Evolutionary conservation across 148 eudicot species (phyloP), one percentile per base, ranked within the genome.

Genomic region (Chenopodium berlandieri): DNA sequence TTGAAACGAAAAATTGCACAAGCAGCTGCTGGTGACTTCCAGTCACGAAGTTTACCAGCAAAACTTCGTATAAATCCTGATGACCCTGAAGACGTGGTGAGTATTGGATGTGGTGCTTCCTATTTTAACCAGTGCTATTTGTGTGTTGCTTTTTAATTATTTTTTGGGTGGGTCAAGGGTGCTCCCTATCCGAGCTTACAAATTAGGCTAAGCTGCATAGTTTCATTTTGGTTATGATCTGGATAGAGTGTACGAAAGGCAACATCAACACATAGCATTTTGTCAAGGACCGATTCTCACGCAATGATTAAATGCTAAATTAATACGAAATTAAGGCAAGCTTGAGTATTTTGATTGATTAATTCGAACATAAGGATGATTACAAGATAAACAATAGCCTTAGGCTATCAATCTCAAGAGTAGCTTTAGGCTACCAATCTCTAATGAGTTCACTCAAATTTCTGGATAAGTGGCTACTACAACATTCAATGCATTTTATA

Each of bases 61-160:
- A 96, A 96, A 85, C 97, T 94, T 73, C 94, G 89, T 52, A 90
- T 96, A 83, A 93, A 94, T 82, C 97, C 98, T 62, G 90, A 92
- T 48, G 99, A 96, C 84, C 91, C 97, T 71, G 99, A 96, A 86
- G 99, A 96, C 81, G 98, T 95, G 97, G 98, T 92, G 85, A 84
- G 97, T 86, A 10, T 22, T 71, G 48, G 19, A 10, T 62, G n/a
- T 10, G 44, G 17, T 19, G 44, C 27, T 56, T 48, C 47, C 62
- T 62, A 1, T 48, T n/a, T 25, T 14, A 14, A 50, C 40, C 37
- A 13, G 32, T 4, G 32, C 34, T 73, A 22, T 19, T 23, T 73
- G 32, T 73, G 60, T 1, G 1, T 19, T 71, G 54, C 32, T 65
- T 67, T 10, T 62, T 5, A 22, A 4, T 62, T 62, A 67, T 1